Evolutionary conservation across 2,329 filamentous ascomycete species (phyloP), one percentile per base, ranked within the genome.

Genomic region (Paecilomyces sp.): DNA sequence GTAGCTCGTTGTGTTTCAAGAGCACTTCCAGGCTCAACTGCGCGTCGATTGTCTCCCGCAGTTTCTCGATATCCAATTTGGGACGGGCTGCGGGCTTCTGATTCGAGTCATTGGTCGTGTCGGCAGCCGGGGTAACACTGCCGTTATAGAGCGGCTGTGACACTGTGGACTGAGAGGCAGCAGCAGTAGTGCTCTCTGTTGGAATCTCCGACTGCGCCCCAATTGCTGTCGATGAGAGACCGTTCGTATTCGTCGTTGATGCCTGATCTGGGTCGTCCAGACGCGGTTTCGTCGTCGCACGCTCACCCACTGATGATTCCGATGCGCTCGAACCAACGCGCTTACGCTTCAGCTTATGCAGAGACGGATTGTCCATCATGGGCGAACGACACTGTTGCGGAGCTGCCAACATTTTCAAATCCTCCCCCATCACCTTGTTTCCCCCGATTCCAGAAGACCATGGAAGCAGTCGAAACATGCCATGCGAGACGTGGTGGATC

Each of bases 1-100:
- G 90, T 61, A 97, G 79, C 79, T 99, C 94, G 69, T 94, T 87
- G 76, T 99, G 94, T 81, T 97, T 97, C 72, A 95, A 79, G 64
- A 97, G 79, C 57, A 97, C 92, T 78, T 97, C 92, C 65, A 94
- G 85, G 69, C 92, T 90, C 74, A 97, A 88, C 76, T 97, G 90
- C 63, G 91, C 87, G 71, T 92, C 88, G 71, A 97, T 89, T 36
- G 84, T 83, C 67, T 92, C 87, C 70, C 85, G 85, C 63, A 88
- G 83, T 60, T 78, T 79, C 41, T 87, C 67, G 24, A 68, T 60
- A 57, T 74, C 67, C 41, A 72, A 66, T 24, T 71, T 70, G 13
- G 61, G 18, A 18, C 41, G 62, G 51, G 61, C 61, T 24, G 63
- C 60, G 57, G 62, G 61, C 56, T 65, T 62, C 55, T 63, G 63